A percentile compares a stretch with the other conserved stretches of the same genome.
Evolutionary conservation across 2,329 filamentous ascomycete species (phyloP).

Genomic region (Ceratocystis smalleyi): DNA sequence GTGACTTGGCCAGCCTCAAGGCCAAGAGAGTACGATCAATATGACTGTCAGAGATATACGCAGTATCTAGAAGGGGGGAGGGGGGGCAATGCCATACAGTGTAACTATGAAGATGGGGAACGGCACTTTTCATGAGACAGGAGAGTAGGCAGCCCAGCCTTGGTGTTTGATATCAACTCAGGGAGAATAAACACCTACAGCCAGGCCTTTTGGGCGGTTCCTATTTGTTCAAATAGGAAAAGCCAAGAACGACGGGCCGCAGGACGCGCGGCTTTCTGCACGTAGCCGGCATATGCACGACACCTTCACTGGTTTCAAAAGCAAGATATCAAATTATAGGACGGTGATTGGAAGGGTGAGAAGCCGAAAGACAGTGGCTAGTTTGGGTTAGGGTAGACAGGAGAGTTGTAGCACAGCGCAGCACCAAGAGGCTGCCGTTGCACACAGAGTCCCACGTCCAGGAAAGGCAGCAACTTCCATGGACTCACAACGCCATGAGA

Average conservation of each 20-base stretch:
- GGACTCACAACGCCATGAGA: too few species aligned
- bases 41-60: too few species aligned
- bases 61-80: too few species aligned
- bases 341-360: neutral
- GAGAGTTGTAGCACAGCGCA: neutral
- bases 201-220: neutral
- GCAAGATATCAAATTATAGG: neutral
- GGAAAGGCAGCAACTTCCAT: too few species aligned
- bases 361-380: neutral
- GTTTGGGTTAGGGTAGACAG: neutral
- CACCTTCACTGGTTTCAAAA: neutral
- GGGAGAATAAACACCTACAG: neutral
- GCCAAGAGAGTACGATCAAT: neutral
- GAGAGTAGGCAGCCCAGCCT: neutral
- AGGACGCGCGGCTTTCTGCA: neutral
- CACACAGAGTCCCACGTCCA: too few species aligned
- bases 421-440: too few species aligned
- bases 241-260: neutral
- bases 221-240: neutral
- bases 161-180: neutral
- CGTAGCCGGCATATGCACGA: neutral
- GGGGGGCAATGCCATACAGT: neutral
- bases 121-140: neutral
- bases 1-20: neutral
- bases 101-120: neutral